These are phyloP conservation scores for Ogataea methylovora DNA, from an alignment of 805 yeast species.

Conservation along the genomic window DNA sequence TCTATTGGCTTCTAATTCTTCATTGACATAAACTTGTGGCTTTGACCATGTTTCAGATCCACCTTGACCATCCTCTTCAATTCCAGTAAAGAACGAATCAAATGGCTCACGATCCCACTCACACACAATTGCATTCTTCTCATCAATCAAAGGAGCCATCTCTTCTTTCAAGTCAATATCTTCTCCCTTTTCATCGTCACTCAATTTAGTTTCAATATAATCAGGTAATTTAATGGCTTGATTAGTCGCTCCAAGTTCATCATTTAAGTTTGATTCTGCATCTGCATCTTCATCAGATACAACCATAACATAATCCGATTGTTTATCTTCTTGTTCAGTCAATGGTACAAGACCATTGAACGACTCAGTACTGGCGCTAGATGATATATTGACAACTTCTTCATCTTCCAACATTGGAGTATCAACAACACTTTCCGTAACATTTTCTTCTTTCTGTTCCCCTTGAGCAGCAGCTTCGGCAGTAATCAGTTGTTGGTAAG, in stretches of 20 bases:
- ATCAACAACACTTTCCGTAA: background rate
- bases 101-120: constrained; percentile 53
- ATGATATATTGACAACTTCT: too few species aligned
- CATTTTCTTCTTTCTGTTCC: background rate
- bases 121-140: constrained; percentile 44
- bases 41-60: constrained; percentile 50
- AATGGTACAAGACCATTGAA: too few species aligned
- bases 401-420: too few species aligned
- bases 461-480: background rate
- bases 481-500: too few species aligned
- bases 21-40: constrained; percentile 43
- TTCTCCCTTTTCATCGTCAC: constrained; percentile 4
- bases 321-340: background rate
- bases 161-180: constrained; percentile 5
- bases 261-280: too few species aligned
- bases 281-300: background rate
- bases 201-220: constrained; percentile 6
- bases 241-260: too few species aligned
- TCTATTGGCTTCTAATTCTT: constrained; percentile 44
- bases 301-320: too few species aligned
- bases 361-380: too few species aligned
- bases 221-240: too few species aligned
- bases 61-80: constrained; percentile 36
- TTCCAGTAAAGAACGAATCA: constrained; percentile 45
- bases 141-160: constrained; percentile 18